A percentile compares a stretch with the other conserved stretches of the same genome.
Evolutionary conservation across 306 rosid genomes (phyloP).

Genomic region (Lablab purpureus): DNA sequence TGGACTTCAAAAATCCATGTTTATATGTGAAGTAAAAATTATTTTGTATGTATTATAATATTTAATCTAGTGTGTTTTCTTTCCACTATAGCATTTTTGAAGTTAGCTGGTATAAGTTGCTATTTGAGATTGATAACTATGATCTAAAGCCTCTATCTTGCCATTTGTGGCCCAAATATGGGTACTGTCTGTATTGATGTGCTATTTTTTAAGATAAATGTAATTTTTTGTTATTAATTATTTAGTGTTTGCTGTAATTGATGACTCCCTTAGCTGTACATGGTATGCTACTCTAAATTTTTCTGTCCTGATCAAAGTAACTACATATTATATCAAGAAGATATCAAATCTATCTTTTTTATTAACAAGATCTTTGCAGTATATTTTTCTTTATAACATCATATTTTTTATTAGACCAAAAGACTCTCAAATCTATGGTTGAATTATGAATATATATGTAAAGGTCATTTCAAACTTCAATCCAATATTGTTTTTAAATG

Average conservation of each 20-base stretch:
- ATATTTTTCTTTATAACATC: conserved; percentile 3
- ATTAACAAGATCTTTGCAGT: not conserved
- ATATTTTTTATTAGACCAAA: not conserved
- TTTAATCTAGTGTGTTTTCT: not conserved
- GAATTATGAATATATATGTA: not conserved
- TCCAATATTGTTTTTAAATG: not conserved
- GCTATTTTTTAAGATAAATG: not conserved
- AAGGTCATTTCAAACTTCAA: not conserved
- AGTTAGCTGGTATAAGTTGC: not conserved
- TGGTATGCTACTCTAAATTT: not conserved
- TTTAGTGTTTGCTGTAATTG: conserved; percentile 1
- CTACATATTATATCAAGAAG: not conserved
- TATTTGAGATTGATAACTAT: not conserved
- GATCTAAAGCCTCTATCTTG: not conserved
- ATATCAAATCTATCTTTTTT: not conserved
- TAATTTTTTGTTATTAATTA: not conserved
- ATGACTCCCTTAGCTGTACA: conserved; percentile 6
- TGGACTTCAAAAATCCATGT: not conserved
- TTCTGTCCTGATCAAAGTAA: not conserved
- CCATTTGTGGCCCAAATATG: not conserved
- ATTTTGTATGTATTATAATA: not conserved
- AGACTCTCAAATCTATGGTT: not conserved
- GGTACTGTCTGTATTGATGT: not conserved
- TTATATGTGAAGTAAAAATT: too few species aligned
- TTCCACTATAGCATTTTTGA: not conserved